Evolutionary conservation across 306 rosid species (phyloP).

Genomic region (Cucumis melo): DNA sequence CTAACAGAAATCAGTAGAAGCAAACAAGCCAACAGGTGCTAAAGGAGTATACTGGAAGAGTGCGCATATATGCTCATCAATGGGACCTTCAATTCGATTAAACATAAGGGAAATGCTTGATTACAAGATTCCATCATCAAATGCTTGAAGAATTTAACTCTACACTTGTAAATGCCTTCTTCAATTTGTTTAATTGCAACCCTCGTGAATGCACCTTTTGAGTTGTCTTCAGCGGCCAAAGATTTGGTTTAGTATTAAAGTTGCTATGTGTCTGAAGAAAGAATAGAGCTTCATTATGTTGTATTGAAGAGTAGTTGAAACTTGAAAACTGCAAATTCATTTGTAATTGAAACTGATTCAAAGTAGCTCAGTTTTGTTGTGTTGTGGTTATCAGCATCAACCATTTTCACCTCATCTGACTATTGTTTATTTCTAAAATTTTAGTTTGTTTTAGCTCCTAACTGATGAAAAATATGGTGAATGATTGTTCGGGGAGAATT

Average conservation of each 20-base stretch:
- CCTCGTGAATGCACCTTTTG: background rate
- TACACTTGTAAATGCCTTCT: conserved; percentile 39
- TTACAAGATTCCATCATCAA: conserved; percentile 43
- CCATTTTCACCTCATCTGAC: background rate
- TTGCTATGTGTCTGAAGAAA: background rate
- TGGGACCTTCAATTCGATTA: conserved; percentile 92
- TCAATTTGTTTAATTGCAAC: conserved; percentile 8
- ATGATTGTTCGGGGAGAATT: background rate
- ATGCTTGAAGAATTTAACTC: conserved; percentile 20
- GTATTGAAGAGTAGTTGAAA: background rate
- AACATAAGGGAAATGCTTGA: conserved; percentile 86
- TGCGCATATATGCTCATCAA: conserved; percentile 82
- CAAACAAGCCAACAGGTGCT: conserved; percentile 87
- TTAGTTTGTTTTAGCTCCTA: background rate
- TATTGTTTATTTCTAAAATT: background rate
- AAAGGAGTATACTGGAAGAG: conserved; percentile 99
- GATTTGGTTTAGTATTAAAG: background rate
- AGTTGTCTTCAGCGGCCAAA: background rate
- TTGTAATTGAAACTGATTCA: background rate
- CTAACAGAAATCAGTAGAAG: conserved; percentile 74
- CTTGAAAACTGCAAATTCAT: background rate
- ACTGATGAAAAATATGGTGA: background rate
- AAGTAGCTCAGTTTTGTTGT: conserved; percentile 2
- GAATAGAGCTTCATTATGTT: background rate
- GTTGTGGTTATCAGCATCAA: background rate